Evolutionary conservation across 2,329 filamentous ascomycete species (phyloP).

Genomic region (Alternaria triticina): DNA sequence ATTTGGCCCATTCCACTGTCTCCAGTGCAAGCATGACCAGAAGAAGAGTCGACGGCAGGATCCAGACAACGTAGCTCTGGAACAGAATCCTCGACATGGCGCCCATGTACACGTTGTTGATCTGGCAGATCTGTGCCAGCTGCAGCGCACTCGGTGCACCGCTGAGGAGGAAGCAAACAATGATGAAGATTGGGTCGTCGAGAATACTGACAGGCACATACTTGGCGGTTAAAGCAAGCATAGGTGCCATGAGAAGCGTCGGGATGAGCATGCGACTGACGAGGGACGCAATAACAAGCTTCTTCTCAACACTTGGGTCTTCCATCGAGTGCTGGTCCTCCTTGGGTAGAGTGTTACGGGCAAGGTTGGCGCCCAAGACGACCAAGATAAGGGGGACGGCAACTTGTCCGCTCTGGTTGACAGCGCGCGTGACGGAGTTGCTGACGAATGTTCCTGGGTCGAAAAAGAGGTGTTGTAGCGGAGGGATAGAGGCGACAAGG

Average conservation of each 20-base stretch:
- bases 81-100: conserved; percentile 93
- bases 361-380: conserved; percentile 92
- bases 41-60: conserved; percentile 88
- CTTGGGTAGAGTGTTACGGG: conserved; percentile 82
- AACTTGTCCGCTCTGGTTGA: conserved; percentile 84
- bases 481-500: conserved; percentile 84
- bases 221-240: conserved; percentile 86
- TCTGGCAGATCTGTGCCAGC: conserved; percentile 96
- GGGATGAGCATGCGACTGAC: conserved; percentile 92
- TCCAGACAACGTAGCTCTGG: conserved; percentile 97
- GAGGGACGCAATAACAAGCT: conserved; percentile 83
- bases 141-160: conserved; percentile 93
- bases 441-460: conserved; percentile 85
- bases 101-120: conserved; percentile 94
- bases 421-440: conserved; percentile 89
- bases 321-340: conserved; percentile 71
- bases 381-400: conserved; percentile 95
- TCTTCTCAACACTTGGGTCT: conserved; percentile 71
- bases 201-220: conserved; percentile 92
- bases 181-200: conserved; percentile 96
- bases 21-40: conserved; percentile 92
- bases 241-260: conserved; percentile 87
- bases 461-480: conserved; percentile 86
- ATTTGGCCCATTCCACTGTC: conserved; percentile 84
- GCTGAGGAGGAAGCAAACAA: conserved; percentile 95